These are phyloP conservation scores for Hyphopichia wangnamkhiaoensis DNA, from an alignment of 1,139 yeast species.

Conservation along the genomic window DNA sequence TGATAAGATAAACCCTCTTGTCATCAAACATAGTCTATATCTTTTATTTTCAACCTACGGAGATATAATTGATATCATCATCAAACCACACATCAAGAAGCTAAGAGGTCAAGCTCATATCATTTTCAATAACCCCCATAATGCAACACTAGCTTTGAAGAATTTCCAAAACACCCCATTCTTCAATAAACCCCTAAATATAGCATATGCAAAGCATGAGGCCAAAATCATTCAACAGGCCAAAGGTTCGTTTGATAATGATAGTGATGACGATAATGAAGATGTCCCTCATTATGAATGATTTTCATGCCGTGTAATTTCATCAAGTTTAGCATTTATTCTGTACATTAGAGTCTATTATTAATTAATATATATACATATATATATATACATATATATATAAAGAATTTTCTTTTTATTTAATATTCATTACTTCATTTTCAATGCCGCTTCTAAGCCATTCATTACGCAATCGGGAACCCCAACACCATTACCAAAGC, in stretches of 20 bases:
- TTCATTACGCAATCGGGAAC: slow-evolving; percentile 83
- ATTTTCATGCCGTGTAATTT: too few relatives aligned
- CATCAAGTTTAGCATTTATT: neutral
- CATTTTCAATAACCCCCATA: slow-evolving; percentile 47
- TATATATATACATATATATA: neutral
- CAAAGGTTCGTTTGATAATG: neutral
- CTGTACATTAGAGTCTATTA: neutral
- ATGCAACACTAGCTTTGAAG: slow-evolving; percentile 56
- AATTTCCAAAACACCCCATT: slow-evolving; percentile 49
- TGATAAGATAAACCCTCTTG: slow-evolving; percentile 52
- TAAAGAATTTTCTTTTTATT: neutral
- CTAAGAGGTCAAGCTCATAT: slow-evolving; percentile 82
- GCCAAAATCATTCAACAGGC: slow-evolving; percentile 23
- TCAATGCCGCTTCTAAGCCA: slow-evolving; percentile 57
- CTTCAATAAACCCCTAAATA: slow-evolving; percentile 56
- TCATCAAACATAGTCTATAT: slow-evolving; percentile 57
- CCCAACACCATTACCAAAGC: slow-evolving; percentile 81
- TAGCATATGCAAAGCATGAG: slow-evolving; percentile 48
- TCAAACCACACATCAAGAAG: slow-evolving; percentile 38
- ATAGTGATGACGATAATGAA: neutral
- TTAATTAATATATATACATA: neutral
- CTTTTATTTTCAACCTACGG: slow-evolving; percentile 68
- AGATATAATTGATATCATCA: slow-evolving; percentile 58
- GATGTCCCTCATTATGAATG: slow-evolving; percentile 1
- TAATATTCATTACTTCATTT: slow-evolving; percentile 4